phyloP scores from a whole-genome alignment of 129 eudicot species.

The Artemisia argyi region DNA sequence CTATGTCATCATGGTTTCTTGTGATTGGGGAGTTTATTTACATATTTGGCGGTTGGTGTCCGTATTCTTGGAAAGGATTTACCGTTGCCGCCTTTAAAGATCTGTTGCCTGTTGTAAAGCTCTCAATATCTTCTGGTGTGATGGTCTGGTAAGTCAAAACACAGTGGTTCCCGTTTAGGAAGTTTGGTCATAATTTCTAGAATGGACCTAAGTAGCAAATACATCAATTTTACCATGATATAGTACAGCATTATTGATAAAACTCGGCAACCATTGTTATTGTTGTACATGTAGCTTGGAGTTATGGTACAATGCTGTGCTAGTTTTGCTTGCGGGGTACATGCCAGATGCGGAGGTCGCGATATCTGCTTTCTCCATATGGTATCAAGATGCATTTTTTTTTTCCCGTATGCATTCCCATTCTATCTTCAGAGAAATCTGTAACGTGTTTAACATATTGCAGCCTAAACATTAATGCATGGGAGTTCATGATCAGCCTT shows the following conservation, averaged over 20 bases:
- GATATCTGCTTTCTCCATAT: constrained; percentile 81
- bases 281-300: constrained; percentile 52
- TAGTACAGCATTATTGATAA: neutral
- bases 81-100: constrained; percentile 61
- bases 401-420: neutral
- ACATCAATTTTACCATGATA: neutral
- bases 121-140: constrained; percentile 76
- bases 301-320: constrained; percentile 74
- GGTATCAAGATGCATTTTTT: constrained; percentile 37
- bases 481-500: constrained; percentile 73
- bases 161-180: neutral
- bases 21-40: constrained; percentile 60
- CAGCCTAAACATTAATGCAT: constrained; percentile 68
- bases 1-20: constrained; percentile 57
- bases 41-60: constrained; percentile 82
- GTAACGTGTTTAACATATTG: constrained; percentile 18
- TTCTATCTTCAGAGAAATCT: neutral
- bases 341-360: constrained; percentile 74
- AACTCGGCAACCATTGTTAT: neutral
- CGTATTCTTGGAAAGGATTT: constrained; percentile 72
- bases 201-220: neutral
- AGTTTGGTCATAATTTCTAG: neutral
- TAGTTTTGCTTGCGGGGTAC: constrained; percentile 74
- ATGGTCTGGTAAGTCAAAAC: constrained; percentile 66
- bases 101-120: constrained; percentile 69